phyloP scores from a whole-genome alignment of 805 yeast species.

The Kodamaea leandrae region DNA sequence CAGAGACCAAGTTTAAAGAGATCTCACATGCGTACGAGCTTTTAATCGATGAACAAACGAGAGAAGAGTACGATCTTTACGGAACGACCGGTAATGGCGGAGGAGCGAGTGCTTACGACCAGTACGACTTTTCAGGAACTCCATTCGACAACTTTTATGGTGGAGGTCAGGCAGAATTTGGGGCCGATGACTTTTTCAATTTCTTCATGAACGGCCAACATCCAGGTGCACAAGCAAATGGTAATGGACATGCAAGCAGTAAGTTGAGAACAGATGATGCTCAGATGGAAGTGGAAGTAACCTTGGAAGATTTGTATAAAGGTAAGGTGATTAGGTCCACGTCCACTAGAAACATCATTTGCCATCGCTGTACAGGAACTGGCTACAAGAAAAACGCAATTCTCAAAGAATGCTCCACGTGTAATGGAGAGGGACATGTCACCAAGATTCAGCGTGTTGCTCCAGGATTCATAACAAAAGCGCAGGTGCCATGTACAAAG shows the following conservation, averaged over 20 bases:
- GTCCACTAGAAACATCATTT: conserved; percentile 67
- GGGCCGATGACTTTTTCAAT: conserved; percentile 73
- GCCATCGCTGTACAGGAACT: conserved; percentile 69
- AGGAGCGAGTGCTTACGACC: conserved; percentile 14
- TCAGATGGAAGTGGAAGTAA: conserved; percentile 57
- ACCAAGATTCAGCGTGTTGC: conserved; percentile 62
- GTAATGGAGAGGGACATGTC: conserved; percentile 70
- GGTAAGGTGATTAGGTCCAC: conserved; percentile 79
- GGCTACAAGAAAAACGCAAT: conserved; percentile 68
- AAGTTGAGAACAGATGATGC: conserved; percentile 62
- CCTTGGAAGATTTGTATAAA: conserved; percentile 70
- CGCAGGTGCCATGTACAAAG: conserved; percentile 55
- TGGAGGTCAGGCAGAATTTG: conserved; percentile 38
- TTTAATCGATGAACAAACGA: conserved; percentile 63
- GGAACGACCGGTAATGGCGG: conserved; percentile 36
- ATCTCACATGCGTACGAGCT: conserved; percentile 84
- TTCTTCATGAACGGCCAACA: conserved; percentile 50
- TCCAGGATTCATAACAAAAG: conserved; percentile 71
- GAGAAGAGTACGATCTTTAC: conserved; percentile 58
- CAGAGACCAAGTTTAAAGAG: conserved; percentile 80
- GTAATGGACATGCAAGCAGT: conserved; percentile 16
- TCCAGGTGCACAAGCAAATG: conserved; percentile 12
- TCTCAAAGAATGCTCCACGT: conserved; percentile 55
- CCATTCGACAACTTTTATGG: conserved; percentile 34
- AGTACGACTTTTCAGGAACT: conserved; percentile 28